Base-by-base conservation (phyloP, 2,329 filamentous ascomycete genomes). In the Lasiodiplodia sp. region DNA sequence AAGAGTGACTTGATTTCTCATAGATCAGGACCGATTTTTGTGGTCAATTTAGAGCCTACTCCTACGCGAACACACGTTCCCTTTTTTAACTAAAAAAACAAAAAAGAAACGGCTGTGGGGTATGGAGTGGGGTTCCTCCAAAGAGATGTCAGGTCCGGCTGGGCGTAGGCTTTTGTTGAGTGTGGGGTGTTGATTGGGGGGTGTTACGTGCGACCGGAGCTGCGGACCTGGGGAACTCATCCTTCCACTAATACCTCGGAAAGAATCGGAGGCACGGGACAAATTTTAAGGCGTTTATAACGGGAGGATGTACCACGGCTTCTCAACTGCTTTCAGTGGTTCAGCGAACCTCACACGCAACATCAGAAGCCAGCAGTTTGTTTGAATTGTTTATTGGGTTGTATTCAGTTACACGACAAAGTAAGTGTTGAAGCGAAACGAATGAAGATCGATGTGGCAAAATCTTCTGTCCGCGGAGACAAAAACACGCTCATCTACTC, bases 401-500 rank as follows among this genome's bases (percentile, higher is more conserved):
- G 6, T 11, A 21, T 40, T 57, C 31, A 18, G 18, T 34, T 23
- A 38, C 31, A 21, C n/a, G 18, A 51, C 25, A 25, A 51, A 47
- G 38, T 60, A 10, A 12, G 12, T n/a, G 31, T 34, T 34, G 6
- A 28, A 60, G 21, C n/a, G 23, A 12, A 60, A 60, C 14, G 57
- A 60, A 25, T 3, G 55, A 40, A n/a, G 14, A 60, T n/a, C 3
- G 6, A 44, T 16, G 57, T n/a, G 44, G 18, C 44, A 47, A 47
- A 47, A 10, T 11, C 44, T 47, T 47, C 18, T 25, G 25, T 53
- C 51, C 16, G 21, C 10, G 51, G 11, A 28, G 12, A 37, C 57
- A 18, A 38, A 28, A 28, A 37, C 58, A 63, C 44, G 25, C 58
- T 63, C 44, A 63, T 63, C 58, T 63, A 63, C 58, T 63, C 58